Evolutionary conservation across 164 flowering plant genomes (phyloP), one percentile per base, ranked within the genome.

Genomic region (Aristolochia fimbriata): DNA sequence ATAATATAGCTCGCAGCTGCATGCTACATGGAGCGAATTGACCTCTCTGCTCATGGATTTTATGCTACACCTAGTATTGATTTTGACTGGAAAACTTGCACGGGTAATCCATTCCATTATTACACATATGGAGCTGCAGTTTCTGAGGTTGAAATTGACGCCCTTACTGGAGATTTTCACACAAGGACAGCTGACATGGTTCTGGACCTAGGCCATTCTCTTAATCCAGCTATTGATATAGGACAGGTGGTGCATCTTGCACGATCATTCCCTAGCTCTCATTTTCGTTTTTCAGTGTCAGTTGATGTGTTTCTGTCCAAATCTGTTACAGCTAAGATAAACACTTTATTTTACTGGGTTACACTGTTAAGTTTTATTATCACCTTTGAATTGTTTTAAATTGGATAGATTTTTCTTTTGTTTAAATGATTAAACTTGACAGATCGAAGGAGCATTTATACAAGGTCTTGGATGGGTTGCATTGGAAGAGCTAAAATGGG

Each of bases 401-500:
- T n/a, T n/a, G n/a, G n/a, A n/a, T n/a, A n/a, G n/a, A n/a, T n/a
- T n/a, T n/a, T n/a, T n/a, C n/a, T n/a, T n/a, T n/a, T n/a, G n/a
- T n/a, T n/a, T n/a, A n/a, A 37, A 6, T 37, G 43, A 3, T 37
- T 37, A 6, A 37, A 37, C 43, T 22, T 22, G 27, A 46, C 84
- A 93, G 99, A 80, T 93, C 62, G 99, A 93, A 81, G 99, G 99
- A 55, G 99, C 97, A 46, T 93, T 93, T 65, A 56, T 93, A 23
- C 99, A 93, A 78, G 99, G 97, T 58, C 59, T 93, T 58, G 99
- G 99, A 49, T 93, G 99, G 99, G 81, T 77, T 65, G 95, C 99
- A 15, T 62, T 93, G 69, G 99, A 93, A 68, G 99, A 90, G 74
- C 76, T 93, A 19, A 93, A 93, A 74, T 90, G 99, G 97, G 99